Base-by-base conservation (phyloP, 192 early-diverging fungal genomes). In the Ambispora gerdemannii region DNA sequence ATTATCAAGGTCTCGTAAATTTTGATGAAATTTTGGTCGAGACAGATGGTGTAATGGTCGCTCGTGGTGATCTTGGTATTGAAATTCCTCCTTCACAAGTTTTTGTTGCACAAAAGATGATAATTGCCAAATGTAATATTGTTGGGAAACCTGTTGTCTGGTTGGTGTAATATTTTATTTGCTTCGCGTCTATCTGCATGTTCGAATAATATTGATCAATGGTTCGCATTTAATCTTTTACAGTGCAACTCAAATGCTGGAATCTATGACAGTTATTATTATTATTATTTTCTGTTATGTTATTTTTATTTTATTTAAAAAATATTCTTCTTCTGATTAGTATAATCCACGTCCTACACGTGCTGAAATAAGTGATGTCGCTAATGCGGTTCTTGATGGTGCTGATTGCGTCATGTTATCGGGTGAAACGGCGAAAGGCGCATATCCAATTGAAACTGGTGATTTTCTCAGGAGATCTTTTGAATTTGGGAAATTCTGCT, bases 321-420 rank as follows among this genome's bases (percentile, higher is more conserved):
- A 7, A 33, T 59, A 28, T 27, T 24, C 27, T 22, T 24, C 34
- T 50, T 76, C 77, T 70, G 72, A 81, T 19, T 76, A 84, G 82
- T 82, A 86, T 78, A 97, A 97, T 84, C 97, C 97, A 61, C 90
- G 94, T 50, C 97, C 97, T n/a, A 99, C 97, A 33, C 92, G 97
- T 77, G 97, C 97, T 70, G 97, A 99, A 77, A 95, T 95, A 10
- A 95, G 91, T 49, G 97, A 99, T 78, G 97, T 99, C 32, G 95
- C 97, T 43, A 99, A 99, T 80, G 97, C 97, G 63, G 88, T 99
- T 20, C 80, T 97, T 75, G 97, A 99, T 75, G 97, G 97, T 63
- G 91, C 94, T 47, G 97, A 99, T 84, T 96, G 94, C 76, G 97
- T 99, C 70, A 99, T 99, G 97, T 82, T 99, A 52, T 95, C 93